These are phyloP conservation scores for Funneliformis geosporum DNA, from an alignment of 192 early-diverging fungal genomes.

Conservation along the genomic window DNA sequence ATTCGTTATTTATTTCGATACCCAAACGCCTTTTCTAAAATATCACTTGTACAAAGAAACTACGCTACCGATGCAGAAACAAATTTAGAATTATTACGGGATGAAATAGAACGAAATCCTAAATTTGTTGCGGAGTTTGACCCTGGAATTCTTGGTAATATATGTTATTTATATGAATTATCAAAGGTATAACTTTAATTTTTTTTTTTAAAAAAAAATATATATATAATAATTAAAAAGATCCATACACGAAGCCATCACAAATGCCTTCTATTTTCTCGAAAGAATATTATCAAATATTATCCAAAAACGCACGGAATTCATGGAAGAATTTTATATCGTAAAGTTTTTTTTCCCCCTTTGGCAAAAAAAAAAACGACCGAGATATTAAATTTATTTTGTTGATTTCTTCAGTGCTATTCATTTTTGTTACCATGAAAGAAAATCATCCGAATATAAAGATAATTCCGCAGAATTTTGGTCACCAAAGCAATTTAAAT, in stretches of 20 bases:
- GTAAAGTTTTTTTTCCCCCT: background rate
- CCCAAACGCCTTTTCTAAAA: background rate
- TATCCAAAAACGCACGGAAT: background rate
- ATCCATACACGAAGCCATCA: background rate
- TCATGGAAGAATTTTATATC: background rate
- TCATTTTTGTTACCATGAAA: background rate
- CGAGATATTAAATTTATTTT: too few relatives aligned
- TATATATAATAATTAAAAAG: background rate
- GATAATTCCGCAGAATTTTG: background rate
- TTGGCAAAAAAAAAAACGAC: background rate
- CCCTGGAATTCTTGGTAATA: background rate
- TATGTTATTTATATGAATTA: background rate
- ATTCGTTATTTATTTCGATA: background rate
- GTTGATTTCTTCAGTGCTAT: background rate
- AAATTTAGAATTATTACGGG: background rate
- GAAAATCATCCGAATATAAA: background rate
- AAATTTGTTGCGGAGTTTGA: background rate
- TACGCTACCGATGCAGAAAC: background rate
- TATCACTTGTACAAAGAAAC: background rate
- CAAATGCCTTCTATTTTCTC: background rate
- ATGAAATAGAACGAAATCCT: background rate
- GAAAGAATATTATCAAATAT: slow-evolving; percentile 2
- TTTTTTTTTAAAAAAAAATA: background rate
- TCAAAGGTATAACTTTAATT: background rate
- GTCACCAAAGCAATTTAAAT: background rate